Conservation (phyloP, 116 monocot genomes). For the Trichopus zeylanicus region DNA sequence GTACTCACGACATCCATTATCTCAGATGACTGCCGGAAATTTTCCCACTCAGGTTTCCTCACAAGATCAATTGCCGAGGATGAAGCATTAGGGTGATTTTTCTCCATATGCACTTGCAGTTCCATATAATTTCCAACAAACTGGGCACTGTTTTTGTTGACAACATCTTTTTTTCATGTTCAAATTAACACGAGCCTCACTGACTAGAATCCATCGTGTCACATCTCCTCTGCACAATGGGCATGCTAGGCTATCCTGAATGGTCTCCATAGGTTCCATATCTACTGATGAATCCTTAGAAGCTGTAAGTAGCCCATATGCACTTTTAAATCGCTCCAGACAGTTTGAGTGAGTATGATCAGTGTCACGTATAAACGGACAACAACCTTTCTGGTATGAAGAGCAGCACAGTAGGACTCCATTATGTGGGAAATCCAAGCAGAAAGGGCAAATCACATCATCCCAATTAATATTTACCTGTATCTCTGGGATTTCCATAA, state of each 20-base stretch:
- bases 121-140: slow-evolving; percentile 64
- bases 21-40: slow-evolving; percentile 56
- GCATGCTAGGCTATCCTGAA: slow-evolving; percentile 29
- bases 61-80: slow-evolving; percentile 61
- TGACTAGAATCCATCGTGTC: slow-evolving; percentile 56
- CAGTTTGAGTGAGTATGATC: slow-evolving; percentile 61
- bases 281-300: neutral
- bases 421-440: slow-evolving; percentile 71
- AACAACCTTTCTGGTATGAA: slow-evolving; percentile 46
- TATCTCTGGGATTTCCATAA: neutral
- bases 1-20: slow-evolving; percentile 65
- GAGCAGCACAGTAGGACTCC: slow-evolving; percentile 51
- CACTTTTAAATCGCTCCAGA: slow-evolving; percentile 54
- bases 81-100: slow-evolving; percentile 47
- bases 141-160: slow-evolving; percentile 46
- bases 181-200: slow-evolving; percentile 52
- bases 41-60: slow-evolving; percentile 65
- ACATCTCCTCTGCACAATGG: slow-evolving; percentile 73
- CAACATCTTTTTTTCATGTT: slow-evolving; percentile 60
- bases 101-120: slow-evolving; percentile 37
- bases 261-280: slow-evolving; percentile 2
- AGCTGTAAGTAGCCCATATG: slow-evolving; percentile 12
- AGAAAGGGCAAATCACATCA: slow-evolving; percentile 71
- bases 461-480: slow-evolving; percentile 41
- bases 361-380: slow-evolving; percentile 67